Conservation (phyloP, 2,329 filamentous ascomycete species). For the Fusarium sterilihyphosum region DNA sequence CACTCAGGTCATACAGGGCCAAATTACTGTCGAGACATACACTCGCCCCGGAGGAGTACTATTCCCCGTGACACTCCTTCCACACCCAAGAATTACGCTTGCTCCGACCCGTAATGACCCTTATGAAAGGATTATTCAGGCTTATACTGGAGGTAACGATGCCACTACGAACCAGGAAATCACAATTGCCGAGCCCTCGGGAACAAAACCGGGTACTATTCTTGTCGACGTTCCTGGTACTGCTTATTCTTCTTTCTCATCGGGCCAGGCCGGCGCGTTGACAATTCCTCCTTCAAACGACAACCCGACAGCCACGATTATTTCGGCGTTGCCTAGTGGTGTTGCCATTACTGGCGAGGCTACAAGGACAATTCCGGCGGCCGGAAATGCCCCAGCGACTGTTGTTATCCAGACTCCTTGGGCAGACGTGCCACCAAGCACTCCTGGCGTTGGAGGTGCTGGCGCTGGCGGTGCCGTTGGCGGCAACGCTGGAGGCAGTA, state of each 20-base stretch:
- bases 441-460: background rate
- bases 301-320: conserved; percentile 26
- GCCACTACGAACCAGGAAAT: conserved; percentile 28
- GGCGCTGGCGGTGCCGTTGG: background rate
- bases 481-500: background rate
- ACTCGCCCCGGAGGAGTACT: conserved; percentile 11
- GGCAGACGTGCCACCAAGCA: conserved; percentile 27
- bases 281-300: conserved; percentile 28
- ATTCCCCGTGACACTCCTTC: conserved; percentile 25
- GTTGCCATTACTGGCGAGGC: conserved; percentile 10
- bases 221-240: conserved; percentile 28
- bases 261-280: conserved; percentile 26
- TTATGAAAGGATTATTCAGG: conserved; percentile 29
- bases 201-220: conserved; percentile 28
- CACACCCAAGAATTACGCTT: conserved; percentile 29
- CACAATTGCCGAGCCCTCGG: conserved; percentile 27
- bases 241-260: conserved; percentile 24
- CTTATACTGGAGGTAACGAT: conserved; percentile 26
- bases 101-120: conserved; percentile 24
- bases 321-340: conserved; percentile 24
- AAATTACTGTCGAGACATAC: conserved; percentile 13
- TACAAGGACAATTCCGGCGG: conserved; percentile 26
- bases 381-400: conserved; percentile 24
- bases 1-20: background rate
- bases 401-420: conserved; percentile 34